Conservation (phyloP, 352 stramenopile species). For the Aphanomyces euteiches region DNA sequence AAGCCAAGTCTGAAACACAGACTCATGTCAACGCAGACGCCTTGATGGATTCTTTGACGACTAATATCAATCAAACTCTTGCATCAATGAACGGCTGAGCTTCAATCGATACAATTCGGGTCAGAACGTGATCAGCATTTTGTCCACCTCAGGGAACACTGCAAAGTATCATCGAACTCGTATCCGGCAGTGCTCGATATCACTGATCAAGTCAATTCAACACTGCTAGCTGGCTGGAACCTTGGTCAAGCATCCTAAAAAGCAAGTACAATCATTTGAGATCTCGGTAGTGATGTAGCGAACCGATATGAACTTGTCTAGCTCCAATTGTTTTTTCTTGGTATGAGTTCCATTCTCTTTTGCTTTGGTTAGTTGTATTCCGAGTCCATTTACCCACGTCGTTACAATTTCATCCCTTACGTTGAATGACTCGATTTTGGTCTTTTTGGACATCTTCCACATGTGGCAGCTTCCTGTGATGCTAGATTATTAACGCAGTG, state of each 20-base stretch:
- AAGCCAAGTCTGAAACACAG: neutral
- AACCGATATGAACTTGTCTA: slow-evolving; percentile 8
- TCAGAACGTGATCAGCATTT: slow-evolving; percentile 12
- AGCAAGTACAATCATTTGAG: neutral
- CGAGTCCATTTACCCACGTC: neutral
- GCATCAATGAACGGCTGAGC: neutral
- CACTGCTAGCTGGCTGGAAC: neutral
- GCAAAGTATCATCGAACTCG: neutral
- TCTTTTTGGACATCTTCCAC: neutral
- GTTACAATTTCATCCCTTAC: neutral
- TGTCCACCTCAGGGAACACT: neutral
- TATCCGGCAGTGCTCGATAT: neutral
- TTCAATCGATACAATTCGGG: neutral
- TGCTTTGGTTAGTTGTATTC: neutral
- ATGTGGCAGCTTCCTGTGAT: neutral
- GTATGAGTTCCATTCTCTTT: neutral
- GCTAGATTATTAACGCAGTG: neutral
- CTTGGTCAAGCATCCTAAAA: neutral
- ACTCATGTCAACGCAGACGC: slow-evolving; percentile 8
- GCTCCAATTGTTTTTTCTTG: neutral
- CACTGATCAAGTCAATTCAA: neutral
- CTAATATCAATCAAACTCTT: neutral
- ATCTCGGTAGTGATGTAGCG: neutral
- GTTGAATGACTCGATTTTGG: neutral
- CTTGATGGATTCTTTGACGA: neutral